Percentiles rank a stretch among this genome's conserved stretches.
phyloP scores from a whole-genome alignment of 129 eudicot genomes.

The Flaveria bidentis region DNA sequence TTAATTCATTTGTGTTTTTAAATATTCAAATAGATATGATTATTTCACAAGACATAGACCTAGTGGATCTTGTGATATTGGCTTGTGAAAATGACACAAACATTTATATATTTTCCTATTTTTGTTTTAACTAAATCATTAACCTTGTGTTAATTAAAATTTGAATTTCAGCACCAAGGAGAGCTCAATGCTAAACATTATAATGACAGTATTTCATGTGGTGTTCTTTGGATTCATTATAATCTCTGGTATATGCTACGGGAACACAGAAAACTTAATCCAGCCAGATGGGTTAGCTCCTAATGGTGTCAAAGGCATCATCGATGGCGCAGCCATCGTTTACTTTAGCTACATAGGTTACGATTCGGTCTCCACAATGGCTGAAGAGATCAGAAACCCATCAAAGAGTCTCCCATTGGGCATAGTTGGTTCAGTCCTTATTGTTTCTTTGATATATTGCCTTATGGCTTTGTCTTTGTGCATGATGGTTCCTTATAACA shows the following conservation, averaged over 20 bases:
- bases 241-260: slow-evolving; percentile 61
- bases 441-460: slow-evolving; percentile 62
- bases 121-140: slow-evolving; percentile 4
- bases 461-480: slow-evolving; percentile 69
- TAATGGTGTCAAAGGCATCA: slow-evolving; percentile 58
- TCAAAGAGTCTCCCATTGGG: slow-evolving; percentile 63
- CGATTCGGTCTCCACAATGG: slow-evolving; percentile 86
- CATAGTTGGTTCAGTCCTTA: slow-evolving; percentile 61
- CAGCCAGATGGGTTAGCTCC: slow-evolving; percentile 67
- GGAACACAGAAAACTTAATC: slow-evolving; percentile 56
- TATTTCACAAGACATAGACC: slow-evolving; percentile 23
- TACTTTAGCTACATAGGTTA: slow-evolving; percentile 81
- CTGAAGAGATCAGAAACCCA: slow-evolving; percentile 72
- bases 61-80: slow-evolving; percentile 42
- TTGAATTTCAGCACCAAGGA: slow-evolving; percentile 69
- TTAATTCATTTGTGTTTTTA: slow-evolving; percentile 24
- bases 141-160: slow-evolving; percentile 4
- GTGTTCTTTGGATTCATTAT: slow-evolving; percentile 66
- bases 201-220: slow-evolving; percentile 71
- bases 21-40: slow-evolving; percentile 25
- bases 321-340: slow-evolving; percentile 79
- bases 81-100: slow-evolving; percentile 41
- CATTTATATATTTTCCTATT: background rate
- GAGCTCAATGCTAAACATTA: slow-evolving; percentile 70
- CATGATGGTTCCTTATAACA: slow-evolving; percentile 58